phyloP scores from a whole-genome alignment of 305 asterid species.

The Striga hermonthica region DNA sequence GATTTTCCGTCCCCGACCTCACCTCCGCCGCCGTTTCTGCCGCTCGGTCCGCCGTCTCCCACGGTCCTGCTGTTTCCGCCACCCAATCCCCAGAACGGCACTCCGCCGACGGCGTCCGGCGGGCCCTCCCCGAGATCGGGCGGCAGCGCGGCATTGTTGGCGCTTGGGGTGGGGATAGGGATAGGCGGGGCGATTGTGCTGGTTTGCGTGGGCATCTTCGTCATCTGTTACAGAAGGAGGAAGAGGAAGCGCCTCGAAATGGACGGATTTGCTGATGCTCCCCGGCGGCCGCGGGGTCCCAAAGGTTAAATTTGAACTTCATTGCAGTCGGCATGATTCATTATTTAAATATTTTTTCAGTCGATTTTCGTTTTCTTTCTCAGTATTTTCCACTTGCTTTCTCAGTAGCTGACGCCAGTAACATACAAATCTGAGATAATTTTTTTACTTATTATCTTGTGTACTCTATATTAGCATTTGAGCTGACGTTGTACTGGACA shows the following conservation, averaged over 20 bases:
- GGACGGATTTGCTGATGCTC: conserved; percentile 36
- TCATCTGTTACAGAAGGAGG: conserved; percentile 59
- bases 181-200: conserved; percentile 73
- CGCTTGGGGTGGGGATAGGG: conserved; percentile 79
- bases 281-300: conserved; percentile 35
- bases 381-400: no score
- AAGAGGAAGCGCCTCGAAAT: conserved; percentile 44
- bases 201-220: conserved; percentile 56
- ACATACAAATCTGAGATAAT: no score
- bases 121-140: conserved; percentile 30
- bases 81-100: conserved; percentile 32
- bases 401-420: no score
- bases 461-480: no score
- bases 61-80: conserved; percentile 39
- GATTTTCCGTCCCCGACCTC: conserved; percentile 29
- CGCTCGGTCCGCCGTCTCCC: conserved; percentile 45
- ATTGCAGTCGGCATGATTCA: no score
- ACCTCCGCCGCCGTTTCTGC: conserved; percentile 27
- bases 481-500: no score
- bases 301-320: conserved; percentile 41
- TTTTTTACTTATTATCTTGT: no score
- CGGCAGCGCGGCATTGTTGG: conserved; percentile 47
- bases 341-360: not conserved
- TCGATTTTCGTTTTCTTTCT: not conserved
- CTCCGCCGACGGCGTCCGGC: conserved; percentile 22